Percentiles rank a stretch among this genome's conserved stretches.
Evolutionary conservation across 108 stramenopile genomes (phyloP).

Genomic region (Nannochloropsis gaditana): DNA sequence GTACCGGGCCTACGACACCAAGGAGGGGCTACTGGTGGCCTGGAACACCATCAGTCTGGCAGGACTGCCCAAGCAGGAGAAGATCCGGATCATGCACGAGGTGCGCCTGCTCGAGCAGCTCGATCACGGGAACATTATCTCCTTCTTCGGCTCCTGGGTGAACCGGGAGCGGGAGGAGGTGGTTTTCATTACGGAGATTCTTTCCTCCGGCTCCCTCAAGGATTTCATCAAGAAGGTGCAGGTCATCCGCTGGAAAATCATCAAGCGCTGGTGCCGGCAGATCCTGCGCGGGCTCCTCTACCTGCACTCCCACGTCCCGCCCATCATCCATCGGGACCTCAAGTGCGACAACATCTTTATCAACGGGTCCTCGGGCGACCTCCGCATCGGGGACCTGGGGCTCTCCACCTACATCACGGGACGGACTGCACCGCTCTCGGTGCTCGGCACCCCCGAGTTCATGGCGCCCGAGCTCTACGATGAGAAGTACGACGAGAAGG

Average conservation of each 20-base stretch:
- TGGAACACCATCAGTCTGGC: constrained; percentile 90
- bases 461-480: constrained; percentile 99
- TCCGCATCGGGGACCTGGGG: constrained; percentile 94
- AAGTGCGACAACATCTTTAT: constrained; percentile 91
- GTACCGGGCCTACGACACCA: constrained; percentile 87
- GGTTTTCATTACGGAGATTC: constrained; percentile 91
- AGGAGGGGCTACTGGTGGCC: constrained; percentile 92
- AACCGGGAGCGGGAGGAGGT: constrained; percentile 70
- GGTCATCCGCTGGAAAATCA: constrained; percentile 89
- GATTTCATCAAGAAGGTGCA: constrained; percentile 88
- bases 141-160: constrained; percentile 94
- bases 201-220: constrained; percentile 67
- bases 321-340: constrained; percentile 94
- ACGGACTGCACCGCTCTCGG: constrained; percentile 42
- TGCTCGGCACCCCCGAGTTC: constrained; percentile 96
- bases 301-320: constrained; percentile 91
- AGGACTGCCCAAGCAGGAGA: constrained; percentile 70
- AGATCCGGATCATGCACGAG: constrained; percentile 90
- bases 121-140: constrained; percentile 90
- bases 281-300: constrained; percentile 91
- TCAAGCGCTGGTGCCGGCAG: constrained; percentile 89
- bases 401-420: constrained; percentile 69
- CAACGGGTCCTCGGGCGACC: constrained; percentile 90
- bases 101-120: constrained; percentile 84
- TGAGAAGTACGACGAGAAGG: constrained; percentile 87